phyloP scores from a whole-genome alignment of 352 stramenopile species.

The Pythium folliculosum region DNA sequence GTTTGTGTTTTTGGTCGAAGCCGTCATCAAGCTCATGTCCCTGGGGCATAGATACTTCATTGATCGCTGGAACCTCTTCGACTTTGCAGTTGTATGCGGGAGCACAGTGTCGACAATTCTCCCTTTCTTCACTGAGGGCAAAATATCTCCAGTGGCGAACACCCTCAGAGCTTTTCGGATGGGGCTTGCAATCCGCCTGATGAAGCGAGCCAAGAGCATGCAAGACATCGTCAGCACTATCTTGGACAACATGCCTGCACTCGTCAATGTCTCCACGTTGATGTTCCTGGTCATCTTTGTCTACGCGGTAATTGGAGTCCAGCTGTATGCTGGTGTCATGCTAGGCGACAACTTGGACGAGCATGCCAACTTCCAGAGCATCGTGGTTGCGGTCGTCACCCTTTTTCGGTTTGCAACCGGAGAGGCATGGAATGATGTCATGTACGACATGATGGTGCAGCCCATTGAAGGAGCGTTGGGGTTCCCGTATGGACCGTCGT shows the following conservation, averaged over 20 bases:
- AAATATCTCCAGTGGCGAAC: constrained; percentile 54
- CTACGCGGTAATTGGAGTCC: constrained; percentile 75
- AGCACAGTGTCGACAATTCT: constrained; percentile 44
- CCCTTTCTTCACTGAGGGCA: constrained; percentile 38
- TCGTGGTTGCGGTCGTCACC: constrained; percentile 53
- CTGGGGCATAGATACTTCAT: constrained; percentile 61
- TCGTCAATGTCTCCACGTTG: constrained; percentile 72
- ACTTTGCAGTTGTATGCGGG: constrained; percentile 57
- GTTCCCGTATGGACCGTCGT: constrained; percentile 40
- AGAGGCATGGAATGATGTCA: constrained; percentile 79
- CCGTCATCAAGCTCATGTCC: constrained; percentile 62
- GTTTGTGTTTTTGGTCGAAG: constrained; percentile 58
- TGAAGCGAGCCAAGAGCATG: constrained; percentile 57
- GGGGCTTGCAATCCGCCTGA: constrained; percentile 48
- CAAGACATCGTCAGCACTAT: constrained; percentile 70
- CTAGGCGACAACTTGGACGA: constrained; percentile 55
- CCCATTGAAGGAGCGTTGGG: constrained; percentile 23
- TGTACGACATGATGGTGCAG: constrained; percentile 70
- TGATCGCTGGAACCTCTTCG: constrained; percentile 71
- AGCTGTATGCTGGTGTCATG: constrained; percentile 63
- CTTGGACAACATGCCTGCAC: constrained; percentile 67
- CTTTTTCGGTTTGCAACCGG: constrained; percentile 73
- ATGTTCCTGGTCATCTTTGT: constrained; percentile 79
- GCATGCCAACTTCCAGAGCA: constrained; percentile 67
- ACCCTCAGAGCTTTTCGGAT: constrained; percentile 68